Percentiles rank a stretch among this genome's conserved stretches.
phyloP scores from a whole-genome alignment of 2,329 filamentous ascomycete genomes.

The Colletotrichum phormii region DNA sequence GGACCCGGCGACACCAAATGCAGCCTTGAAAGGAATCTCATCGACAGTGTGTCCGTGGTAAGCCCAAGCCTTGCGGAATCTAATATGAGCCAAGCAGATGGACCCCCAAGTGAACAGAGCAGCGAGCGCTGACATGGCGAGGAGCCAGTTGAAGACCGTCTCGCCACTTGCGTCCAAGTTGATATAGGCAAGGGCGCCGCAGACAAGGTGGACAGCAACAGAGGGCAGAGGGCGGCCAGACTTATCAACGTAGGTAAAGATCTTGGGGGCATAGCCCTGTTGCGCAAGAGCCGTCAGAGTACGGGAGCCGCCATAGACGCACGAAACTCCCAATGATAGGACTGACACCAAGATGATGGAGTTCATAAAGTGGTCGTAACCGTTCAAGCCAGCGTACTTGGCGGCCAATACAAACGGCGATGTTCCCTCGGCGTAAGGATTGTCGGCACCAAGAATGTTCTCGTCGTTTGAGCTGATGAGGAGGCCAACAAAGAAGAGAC shows the following conservation, averaged over 20 bases:
- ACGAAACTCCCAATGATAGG: constrained; percentile 68
- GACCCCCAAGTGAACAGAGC: constrained; percentile 77
- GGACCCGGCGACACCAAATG: constrained; percentile 72
- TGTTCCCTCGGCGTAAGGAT: constrained; percentile 38
- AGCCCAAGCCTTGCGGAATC: constrained; percentile 74
- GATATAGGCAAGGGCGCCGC: constrained; percentile 64
- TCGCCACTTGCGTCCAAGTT: constrained; percentile 56
- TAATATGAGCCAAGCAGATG: constrained; percentile 76
- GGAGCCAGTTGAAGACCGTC: constrained; percentile 73
- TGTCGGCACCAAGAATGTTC: constrained; percentile 47
- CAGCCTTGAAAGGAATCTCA: constrained; percentile 74
- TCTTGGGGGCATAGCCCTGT: constrained; percentile 67
- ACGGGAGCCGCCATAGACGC: constrained; percentile 69
- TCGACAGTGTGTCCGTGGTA: constrained; percentile 71
- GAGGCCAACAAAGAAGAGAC: constrained; percentile 64
- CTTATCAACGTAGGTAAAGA: constrained; percentile 69
- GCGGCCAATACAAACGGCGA: constrained; percentile 71
- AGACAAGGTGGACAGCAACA: constrained; percentile 58
- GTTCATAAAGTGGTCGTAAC: constrained; percentile 69
- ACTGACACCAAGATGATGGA: constrained; percentile 69
- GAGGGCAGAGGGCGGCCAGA: constrained; percentile 66
- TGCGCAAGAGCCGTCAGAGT: constrained; percentile 70
- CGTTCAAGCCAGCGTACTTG: constrained; percentile 60
- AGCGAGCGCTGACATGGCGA: constrained; percentile 72
- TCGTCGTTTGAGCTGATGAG: constrained; percentile 59